These are phyloP conservation scores for Afroboletus lepidellus DNA, from an alignment of 1,284 basidiomycete genomes.

Conservation along the genomic window DNA sequence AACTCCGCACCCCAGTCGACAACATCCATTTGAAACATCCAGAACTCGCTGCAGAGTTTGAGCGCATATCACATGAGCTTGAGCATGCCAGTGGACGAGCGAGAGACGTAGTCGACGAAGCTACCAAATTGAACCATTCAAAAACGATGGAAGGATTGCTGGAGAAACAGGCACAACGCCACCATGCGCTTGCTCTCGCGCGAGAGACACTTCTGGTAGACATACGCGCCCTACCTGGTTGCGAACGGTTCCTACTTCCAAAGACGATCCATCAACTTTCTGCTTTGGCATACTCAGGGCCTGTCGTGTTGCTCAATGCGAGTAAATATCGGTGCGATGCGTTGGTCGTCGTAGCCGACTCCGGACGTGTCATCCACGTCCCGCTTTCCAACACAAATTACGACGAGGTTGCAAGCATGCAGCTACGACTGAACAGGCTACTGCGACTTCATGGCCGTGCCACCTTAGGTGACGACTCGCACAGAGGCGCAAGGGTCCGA, in stretches of 20 bases:
- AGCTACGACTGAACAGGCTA: background rate
- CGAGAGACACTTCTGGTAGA: slow-evolving; percentile 2
- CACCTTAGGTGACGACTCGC: background rate
- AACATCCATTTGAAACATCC: background rate
- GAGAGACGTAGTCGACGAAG: background rate
- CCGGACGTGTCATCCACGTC: background rate
- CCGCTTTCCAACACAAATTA: slow-evolving; percentile 1
- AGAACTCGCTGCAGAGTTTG: background rate
- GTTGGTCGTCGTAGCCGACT: background rate
- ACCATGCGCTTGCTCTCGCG: background rate
- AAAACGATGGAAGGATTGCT: background rate
- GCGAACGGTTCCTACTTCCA: slow-evolving; percentile 8
- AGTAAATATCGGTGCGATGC: slow-evolving; percentile 7
- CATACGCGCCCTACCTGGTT: slow-evolving; percentile 1
- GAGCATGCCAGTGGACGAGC: background rate
- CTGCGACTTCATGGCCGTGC: background rate
- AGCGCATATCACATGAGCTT: background rate
- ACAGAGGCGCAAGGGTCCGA: background rate
- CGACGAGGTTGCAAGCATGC: background rate
- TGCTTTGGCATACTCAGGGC: background rate
- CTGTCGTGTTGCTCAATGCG: slow-evolving; percentile 9
- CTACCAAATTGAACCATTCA: background rate
- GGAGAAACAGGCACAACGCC: background rate
- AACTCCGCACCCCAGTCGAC: slow-evolving; percentile 4
- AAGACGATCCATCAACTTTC: slow-evolving; percentile 6